Conservation (phyloP, 1,284 basidiomycete genomes). For the Singerocomus rubriflavus region DNA sequence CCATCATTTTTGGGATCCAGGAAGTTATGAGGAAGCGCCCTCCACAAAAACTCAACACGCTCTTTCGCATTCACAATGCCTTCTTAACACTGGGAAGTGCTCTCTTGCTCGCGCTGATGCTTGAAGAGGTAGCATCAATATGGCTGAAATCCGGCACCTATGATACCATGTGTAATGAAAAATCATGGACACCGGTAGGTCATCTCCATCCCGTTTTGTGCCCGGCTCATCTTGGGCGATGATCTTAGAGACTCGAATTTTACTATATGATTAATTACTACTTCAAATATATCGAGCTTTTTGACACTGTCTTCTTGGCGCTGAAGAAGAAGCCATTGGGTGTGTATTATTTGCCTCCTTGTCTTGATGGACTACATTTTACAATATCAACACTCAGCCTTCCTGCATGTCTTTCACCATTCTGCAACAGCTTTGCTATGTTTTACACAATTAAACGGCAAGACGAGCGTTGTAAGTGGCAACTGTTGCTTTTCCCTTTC, state of each 20-base stretch:
- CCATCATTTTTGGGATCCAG: constrained; percentile 84
- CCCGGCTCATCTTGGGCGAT: constrained; percentile 12
- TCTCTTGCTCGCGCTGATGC: constrained; percentile 80
- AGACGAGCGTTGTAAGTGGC: constrained; percentile 77
- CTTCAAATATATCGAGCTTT: constrained; percentile 91
- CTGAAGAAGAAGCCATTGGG: constrained; percentile 97
- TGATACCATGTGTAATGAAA: constrained; percentile 74
- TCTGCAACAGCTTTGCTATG: constrained; percentile 97
- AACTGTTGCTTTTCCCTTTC: neutral
- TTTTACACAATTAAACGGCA: constrained; percentile 91
- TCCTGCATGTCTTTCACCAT: constrained; percentile 98
- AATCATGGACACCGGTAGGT: constrained; percentile 84
- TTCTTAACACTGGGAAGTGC: constrained; percentile 81
- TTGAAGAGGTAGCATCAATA: constrained; percentile 86
- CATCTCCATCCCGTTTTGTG: neutral
- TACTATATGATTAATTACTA: constrained; percentile 99
- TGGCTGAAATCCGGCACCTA: constrained; percentile 69
- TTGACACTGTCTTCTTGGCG: constrained; percentile 97
- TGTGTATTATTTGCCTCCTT: constrained; percentile 37
- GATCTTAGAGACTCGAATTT: constrained; percentile 70
- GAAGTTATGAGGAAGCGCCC: constrained; percentile 79
- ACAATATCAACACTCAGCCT: constrained; percentile 51
- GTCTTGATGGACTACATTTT: neutral
- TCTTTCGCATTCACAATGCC: constrained; percentile 94
- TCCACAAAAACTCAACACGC: constrained; percentile 75